phyloP scores from a whole-genome alignment of 257 asterid genomes.

The Solanum sejunctum region DNA sequence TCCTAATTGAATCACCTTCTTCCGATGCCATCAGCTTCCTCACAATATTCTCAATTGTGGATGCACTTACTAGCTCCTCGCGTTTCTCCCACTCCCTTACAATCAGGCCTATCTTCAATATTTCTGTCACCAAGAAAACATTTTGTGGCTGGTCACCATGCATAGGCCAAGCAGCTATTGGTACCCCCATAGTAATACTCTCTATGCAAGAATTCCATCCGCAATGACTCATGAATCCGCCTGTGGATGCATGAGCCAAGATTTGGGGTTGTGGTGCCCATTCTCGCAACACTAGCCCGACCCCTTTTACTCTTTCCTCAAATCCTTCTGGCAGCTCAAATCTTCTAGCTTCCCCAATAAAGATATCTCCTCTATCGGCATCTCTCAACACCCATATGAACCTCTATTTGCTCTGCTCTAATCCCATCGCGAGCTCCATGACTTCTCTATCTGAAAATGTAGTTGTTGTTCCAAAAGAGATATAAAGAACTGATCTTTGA shows the following conservation, averaged over 20 bases:
- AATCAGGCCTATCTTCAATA: not conserved
- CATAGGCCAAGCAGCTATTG: not conserved
- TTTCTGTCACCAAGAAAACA: not conserved
- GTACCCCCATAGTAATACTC: slow-evolving; percentile 12
- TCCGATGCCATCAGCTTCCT: too few relatives aligned
- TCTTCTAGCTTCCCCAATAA: not conserved
- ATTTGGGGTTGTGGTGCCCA: slow-evolving; percentile 53
- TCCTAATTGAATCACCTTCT: not conserved
- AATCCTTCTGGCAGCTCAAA: not conserved
- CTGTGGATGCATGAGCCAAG: slow-evolving; percentile 22
- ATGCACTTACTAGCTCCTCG: too few relatives aligned
- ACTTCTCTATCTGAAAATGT: not conserved
- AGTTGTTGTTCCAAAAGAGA: not conserved
- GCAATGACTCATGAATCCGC: slow-evolving; percentile 55
- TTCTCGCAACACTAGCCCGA: slow-evolving; percentile 9
- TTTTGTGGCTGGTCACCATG: not conserved
- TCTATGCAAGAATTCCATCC: slow-evolving; percentile 64
- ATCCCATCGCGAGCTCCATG: not conserved
- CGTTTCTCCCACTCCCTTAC: too few relatives aligned
- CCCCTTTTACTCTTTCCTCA: not conserved
- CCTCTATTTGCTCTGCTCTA: not conserved
- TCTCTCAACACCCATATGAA: not conserved
- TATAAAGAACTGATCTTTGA: not conserved
- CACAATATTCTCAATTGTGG: too few relatives aligned
- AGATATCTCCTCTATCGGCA: not conserved